Percentiles rank a stretch among this genome's conserved stretches.
Evolutionary conservation across 2,329 filamentous ascomycete species (phyloP).

Genomic region (Sarocladium brachiariae): DNA sequence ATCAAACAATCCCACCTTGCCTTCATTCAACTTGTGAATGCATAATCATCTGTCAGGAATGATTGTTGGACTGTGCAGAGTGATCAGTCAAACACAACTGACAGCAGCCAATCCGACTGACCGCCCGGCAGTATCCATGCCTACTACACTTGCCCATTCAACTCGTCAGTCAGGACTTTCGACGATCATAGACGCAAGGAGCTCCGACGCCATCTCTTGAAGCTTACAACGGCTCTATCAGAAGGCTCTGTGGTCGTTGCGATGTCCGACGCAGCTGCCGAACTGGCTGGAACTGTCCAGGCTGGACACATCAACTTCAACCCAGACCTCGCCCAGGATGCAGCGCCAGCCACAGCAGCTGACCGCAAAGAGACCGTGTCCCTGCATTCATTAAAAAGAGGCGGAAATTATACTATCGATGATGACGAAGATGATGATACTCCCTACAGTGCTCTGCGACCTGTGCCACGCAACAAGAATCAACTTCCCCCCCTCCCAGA

Average conservation of each 20-base stretch:
- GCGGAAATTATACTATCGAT: constrained; percentile 20
- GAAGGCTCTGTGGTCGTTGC: not conserved
- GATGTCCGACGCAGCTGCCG: constrained; percentile 27
- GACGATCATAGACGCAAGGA: not conserved
- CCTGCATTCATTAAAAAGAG: constrained; percentile 17
- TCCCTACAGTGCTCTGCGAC: constrained; percentile 57
- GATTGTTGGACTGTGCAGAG: too few relatives aligned
- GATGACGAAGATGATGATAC: constrained; percentile 58
- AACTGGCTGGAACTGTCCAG: constrained; percentile 75
- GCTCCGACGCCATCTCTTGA: not conserved
- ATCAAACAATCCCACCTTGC: too few relatives aligned
- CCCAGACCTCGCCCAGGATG: constrained; percentile 66
- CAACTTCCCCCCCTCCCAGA: constrained; percentile 67
- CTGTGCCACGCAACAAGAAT: constrained; percentile 35
- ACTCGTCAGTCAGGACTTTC: not conserved
- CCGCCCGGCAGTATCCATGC: constrained; percentile 25
- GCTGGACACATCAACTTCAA: constrained; percentile 67
- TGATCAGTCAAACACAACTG: too few relatives aligned
- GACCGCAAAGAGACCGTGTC: constrained; percentile 41
- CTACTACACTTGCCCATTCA: not conserved
- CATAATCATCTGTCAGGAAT: too few relatives aligned
- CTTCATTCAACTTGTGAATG: too few relatives aligned
- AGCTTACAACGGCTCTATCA: not conserved
- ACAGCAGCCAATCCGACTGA: constrained; percentile 15
- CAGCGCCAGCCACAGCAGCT: constrained; percentile 72